Base-by-base conservation (phyloP, 768 basidiomycete genomes). In the Sarcomyxa edulis region DNA sequence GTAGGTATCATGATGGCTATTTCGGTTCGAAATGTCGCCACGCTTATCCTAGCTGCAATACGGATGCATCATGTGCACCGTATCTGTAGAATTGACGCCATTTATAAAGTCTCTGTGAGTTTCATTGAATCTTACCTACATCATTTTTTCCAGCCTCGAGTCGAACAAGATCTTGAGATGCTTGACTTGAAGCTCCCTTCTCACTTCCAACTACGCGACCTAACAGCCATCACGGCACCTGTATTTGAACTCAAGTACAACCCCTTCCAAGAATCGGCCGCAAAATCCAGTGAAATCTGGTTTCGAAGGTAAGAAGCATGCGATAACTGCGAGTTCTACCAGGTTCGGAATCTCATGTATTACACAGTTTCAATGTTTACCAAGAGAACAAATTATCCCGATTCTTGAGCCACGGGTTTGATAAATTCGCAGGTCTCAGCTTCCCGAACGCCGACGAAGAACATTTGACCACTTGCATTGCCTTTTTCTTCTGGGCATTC, bases 401-500 rank as follows among this genome's bases (percentile, higher is more conserved):
- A 25, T 56, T 49, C 26, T 22, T 44, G 10, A 28, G 43, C 7
- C 35, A 22, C 8, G 40, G 37, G 27, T 56, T 52, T 28, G 51
- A 51, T 34, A 22, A 44, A 9, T 51, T 48, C 14, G 51, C 49
- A 6, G 46, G 43, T 5, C 30, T 51, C 16, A 43, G 46, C 25
- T 56, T 54, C 26, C 47, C 50, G 0, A 43, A 53, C 20, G 51
- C 55, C 2, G 47, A 52, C 25, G 15, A 35, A 8, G 35, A 44
- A 12, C 55, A 49, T 33, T 47, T 56, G 9, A 43, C 46, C 11
- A 56, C 55, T 12, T 52, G 51, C 21, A 35, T 56, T 2, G 49
- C 51, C 1, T 56, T 56, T 34, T 47, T 54, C 21, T 44, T 45
- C 21, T 56, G 55, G 55, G 51, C 49, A 15, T 54, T 56, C 42